Evolutionary conservation across 164 flowering plant species (phyloP).

Genomic region (Akebia trifoliata): DNA sequence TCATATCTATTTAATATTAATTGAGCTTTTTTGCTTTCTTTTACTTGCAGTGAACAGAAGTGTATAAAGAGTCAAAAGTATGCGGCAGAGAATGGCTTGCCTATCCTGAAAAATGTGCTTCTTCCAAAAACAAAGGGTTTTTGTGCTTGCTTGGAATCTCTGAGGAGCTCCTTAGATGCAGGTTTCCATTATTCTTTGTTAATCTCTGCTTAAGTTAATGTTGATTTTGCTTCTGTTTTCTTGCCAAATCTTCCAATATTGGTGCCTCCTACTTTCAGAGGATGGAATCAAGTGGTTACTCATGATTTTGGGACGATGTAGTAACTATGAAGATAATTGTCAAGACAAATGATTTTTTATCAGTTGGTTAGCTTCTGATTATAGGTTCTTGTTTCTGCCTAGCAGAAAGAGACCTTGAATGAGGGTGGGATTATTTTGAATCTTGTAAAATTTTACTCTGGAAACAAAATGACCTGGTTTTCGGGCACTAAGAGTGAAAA

Average conservation of each 20-base stretch:
- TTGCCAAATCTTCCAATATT: not conserved
- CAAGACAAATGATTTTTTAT: no score
- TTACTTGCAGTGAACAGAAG: constrained; percentile 62
- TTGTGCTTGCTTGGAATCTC: constrained; percentile 49
- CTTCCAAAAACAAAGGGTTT: constrained; percentile 90
- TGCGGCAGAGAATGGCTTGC: constrained; percentile 74
- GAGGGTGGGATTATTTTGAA: no score
- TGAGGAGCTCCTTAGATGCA: constrained; percentile 75
- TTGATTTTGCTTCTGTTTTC: not conserved
- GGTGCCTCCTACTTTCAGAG: not conserved
- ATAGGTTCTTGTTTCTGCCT: no score
- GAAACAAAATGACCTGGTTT: no score
- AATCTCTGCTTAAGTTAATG: constrained; percentile 1
- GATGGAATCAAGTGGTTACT: no score
- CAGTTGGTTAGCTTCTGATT: no score
- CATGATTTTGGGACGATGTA: no score
- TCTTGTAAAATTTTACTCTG: no score
- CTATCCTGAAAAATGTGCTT: constrained; percentile 64
- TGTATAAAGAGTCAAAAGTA: constrained; percentile 59
- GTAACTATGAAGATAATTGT: no score
- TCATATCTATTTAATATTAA: not conserved
- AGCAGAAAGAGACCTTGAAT: no score
- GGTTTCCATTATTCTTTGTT: constrained; percentile 30
- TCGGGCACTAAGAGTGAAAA: no score
- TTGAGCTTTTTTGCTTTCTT: constrained; percentile 7